These are phyloP conservation scores for Hysterangium stoloniferum DNA, from an alignment of 768 basidiomycete genomes.

Conservation along the genomic window DNA sequence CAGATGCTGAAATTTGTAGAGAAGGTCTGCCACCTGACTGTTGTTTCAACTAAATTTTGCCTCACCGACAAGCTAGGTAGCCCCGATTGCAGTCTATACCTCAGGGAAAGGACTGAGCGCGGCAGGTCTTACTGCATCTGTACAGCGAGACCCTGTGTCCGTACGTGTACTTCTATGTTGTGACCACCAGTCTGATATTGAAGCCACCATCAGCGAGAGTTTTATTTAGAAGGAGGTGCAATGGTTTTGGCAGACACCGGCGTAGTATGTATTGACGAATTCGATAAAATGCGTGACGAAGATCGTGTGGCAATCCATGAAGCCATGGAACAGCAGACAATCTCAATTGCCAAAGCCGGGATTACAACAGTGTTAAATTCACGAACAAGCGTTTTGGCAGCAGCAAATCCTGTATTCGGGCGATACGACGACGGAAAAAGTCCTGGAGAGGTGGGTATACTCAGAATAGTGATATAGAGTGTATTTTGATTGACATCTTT, in stretches of 20 bases:
- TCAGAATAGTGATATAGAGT: background rate
- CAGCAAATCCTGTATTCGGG: conserved; percentile 97
- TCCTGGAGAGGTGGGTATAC: conserved; percentile 70
- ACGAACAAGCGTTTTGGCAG: conserved; percentile 90
- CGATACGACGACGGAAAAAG: conserved; percentile 95
- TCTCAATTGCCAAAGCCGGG: conserved; percentile 98
- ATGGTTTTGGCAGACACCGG: conserved; percentile 99
- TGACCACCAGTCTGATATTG: background rate
- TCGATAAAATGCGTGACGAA: conserved; percentile 99
- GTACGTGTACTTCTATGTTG: conserved; percentile 39
- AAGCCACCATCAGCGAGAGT: conserved; percentile 63
- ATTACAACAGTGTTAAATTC: conserved; percentile 98
- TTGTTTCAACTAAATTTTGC: background rate
- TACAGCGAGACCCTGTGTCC: conserved; percentile 87
- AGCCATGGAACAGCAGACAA: conserved; percentile 99
- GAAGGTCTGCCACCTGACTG: conserved; percentile 43
- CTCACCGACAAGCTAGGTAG: conserved; percentile 49
- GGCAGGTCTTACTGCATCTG: conserved; percentile 95
- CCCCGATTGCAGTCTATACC: conserved; percentile 96
- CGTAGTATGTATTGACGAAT: conserved; percentile 98
- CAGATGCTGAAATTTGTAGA: conserved; percentile 98
- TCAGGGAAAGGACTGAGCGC: conserved; percentile 98
- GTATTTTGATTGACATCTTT: background rate
- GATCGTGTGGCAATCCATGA: conserved; percentile 99
- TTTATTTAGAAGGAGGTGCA: conserved; percentile 97